Conservation (phyloP, 2,329 filamentous ascomycete species). For the Graphilbum sp. region DNA sequence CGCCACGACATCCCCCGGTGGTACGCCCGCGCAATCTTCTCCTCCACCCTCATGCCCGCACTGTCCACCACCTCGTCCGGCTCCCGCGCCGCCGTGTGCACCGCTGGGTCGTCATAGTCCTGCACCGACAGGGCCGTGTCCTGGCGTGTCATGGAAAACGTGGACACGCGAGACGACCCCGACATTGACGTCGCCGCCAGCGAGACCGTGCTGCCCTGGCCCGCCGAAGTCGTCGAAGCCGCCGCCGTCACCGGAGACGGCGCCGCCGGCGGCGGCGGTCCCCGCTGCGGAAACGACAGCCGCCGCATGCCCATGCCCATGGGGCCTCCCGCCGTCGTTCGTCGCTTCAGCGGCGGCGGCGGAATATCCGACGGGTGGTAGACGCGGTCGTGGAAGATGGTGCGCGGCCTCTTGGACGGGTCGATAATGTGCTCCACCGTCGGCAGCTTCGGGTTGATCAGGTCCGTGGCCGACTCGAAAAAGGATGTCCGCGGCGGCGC, state of each 20-base stretch:
- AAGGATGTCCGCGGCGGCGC: conserved; percentile 83
- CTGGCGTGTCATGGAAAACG: conserved; percentile 19
- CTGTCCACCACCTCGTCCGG: conserved; percentile 34
- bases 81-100: conserved; percentile 29
- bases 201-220: too few species aligned
- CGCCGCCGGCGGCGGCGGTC: background rate
- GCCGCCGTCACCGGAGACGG: conserved; percentile 7
- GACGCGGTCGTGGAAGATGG: conserved; percentile 92
- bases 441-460: conserved; percentile 80
- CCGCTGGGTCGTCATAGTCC: conserved; percentile 35
- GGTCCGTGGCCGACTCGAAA: conserved; percentile 85
- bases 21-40: conserved; percentile 94
- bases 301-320: conserved; percentile 16
- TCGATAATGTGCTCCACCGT: conserved; percentile 69
- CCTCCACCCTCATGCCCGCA: conserved; percentile 75
- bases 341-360: conserved; percentile 49
- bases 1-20: conserved; percentile 86
- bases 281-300: conserved; percentile 6
- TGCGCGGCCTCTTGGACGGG: conserved; percentile 62
- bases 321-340: conserved; percentile 16
- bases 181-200: too few species aligned
- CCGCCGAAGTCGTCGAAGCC: background rate
- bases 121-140: conserved; percentile 26
- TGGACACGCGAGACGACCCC: too few species aligned
- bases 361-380: conserved; percentile 93